Conservation (phyloP, 1,139 yeast genomes). For the Yamadazyma taylorii region DNA sequence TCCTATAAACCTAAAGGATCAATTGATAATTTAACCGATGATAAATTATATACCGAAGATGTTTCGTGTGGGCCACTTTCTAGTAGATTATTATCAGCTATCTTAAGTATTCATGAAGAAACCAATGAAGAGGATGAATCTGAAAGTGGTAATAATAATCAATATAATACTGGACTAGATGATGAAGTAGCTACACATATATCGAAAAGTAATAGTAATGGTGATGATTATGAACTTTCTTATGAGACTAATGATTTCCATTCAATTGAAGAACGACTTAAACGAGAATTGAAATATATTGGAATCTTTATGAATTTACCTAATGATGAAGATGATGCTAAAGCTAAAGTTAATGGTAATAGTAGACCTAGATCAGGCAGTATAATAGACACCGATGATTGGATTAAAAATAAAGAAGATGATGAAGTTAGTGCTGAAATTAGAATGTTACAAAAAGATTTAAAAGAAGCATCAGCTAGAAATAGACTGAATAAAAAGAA, state of each 20-base stretch:
- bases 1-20: constrained; percentile 63
- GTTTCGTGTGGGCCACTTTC: constrained; percentile 92
- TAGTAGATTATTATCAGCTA: constrained; percentile 79
- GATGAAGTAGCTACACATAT: constrained; percentile 43
- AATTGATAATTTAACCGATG: constrained; percentile 60
- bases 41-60: constrained; percentile 64
- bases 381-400: constrained; percentile 63
- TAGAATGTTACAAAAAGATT: constrained; percentile 66
- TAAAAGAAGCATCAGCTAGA: constrained; percentile 58
- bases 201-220: constrained; percentile 21
- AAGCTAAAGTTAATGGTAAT: constrained; percentile 21
- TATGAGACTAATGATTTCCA: constrained; percentile 59
- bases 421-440: constrained; percentile 91
- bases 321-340: constrained; percentile 24
- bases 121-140: constrained; percentile 25
- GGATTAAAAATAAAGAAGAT: constrained; percentile 85
- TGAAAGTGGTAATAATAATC: constrained; percentile 13
- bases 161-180: constrained; percentile 19
- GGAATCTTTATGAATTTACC: constrained; percentile 80
- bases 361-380: constrained; percentile 26
- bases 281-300: constrained; percentile 83
- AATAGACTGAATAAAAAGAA: constrained; percentile 69
- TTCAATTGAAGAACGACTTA: constrained; percentile 81
- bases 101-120: constrained; percentile 56
- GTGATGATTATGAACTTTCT: constrained; percentile 35